Base-by-base conservation (phyloP, 805 yeast species). In the Cephaloascus fragrans region DNA sequence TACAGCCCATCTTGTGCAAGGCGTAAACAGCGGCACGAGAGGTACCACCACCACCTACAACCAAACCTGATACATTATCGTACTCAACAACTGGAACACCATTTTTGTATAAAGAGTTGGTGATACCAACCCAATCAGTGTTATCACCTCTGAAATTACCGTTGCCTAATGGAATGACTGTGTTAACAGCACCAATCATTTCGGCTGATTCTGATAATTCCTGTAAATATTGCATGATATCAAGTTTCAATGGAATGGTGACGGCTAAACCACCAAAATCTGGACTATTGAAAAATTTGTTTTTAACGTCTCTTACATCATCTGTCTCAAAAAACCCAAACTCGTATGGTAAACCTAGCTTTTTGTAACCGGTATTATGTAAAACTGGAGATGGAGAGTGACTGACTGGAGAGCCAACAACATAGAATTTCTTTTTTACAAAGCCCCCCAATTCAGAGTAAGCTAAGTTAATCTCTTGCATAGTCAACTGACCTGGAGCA, bases 31-130 rank as follows among this genome's bases (percentile, higher is more conserved):
- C 97, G 33, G 98, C 96, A 52, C 96, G 74, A 1, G 96, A 80
- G 19, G 99, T 89, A 34, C 99, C 99, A 33, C 99, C 99, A 17
- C 96, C 96, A 38, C 99, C 99, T 46, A 93, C 68, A 35, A 93
- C 83, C 42, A 89, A 62, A 26, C 96, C 97, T 41, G 71, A 62
- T 10, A 69, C 64, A 3, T 45, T 48, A 23, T 52, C 50, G 42
- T 49, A 52, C 18, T 54, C 56, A 41, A 54, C 51, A 32, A 61
- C 59, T 32, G 80, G 75, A 33, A 77, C 79, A 32, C 95, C 95
- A 41, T 70, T 68, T 43, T 71, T 60, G 16, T 62, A 54, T 48
- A 88, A 77, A 2, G 96, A 75, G 44, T 80, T 73, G 35, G 66
- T 67, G 47, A 93, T 84, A 9, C 98, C 99, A 36, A 77, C 62